phyloP scores from a whole-genome alignment of 176 grass and related monocot species.

The Hordeum marinum region DNA sequence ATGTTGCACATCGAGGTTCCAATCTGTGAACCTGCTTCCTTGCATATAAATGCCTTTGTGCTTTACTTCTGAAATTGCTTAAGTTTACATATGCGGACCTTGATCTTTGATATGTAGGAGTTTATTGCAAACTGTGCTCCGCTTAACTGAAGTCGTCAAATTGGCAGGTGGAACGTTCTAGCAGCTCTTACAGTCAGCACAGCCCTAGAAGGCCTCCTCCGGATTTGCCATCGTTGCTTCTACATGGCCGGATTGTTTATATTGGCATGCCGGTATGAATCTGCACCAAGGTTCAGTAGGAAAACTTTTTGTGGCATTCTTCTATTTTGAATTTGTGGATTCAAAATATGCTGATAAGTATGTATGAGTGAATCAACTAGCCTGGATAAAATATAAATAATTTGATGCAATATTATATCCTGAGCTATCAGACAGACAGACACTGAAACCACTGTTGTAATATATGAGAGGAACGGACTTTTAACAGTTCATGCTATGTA shows the following conservation, averaged over 20 bases:
- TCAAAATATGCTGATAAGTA: neutral
- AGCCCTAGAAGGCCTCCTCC: slow-evolving; percentile 53
- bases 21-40: neutral
- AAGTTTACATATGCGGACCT: neutral
- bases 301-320: neutral
- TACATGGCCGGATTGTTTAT: slow-evolving; percentile 67
- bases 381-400: neutral
- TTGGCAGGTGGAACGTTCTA: slow-evolving; percentile 56
- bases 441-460: neutral
- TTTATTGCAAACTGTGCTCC: neutral
- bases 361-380: neutral
- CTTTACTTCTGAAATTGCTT: slow-evolving; percentile 3
- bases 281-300: neutral
- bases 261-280: slow-evolving; percentile 87
- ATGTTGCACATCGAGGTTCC: neutral
- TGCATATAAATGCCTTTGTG: neutral
- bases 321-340: slow-evolving; percentile 1
- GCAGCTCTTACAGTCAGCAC: slow-evolving; percentile 61
- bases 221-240: slow-evolving; percentile 82
- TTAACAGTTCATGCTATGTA: neutral
- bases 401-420: neutral
- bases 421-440: neutral
- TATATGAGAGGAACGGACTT: neutral
- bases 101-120: slow-evolving; percentile 6
- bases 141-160: slow-evolving; percentile 24